Base-by-base conservation (phyloP, 495 filamentous ascomycete genomes). In the Aspergillus bridgeri region DNA sequence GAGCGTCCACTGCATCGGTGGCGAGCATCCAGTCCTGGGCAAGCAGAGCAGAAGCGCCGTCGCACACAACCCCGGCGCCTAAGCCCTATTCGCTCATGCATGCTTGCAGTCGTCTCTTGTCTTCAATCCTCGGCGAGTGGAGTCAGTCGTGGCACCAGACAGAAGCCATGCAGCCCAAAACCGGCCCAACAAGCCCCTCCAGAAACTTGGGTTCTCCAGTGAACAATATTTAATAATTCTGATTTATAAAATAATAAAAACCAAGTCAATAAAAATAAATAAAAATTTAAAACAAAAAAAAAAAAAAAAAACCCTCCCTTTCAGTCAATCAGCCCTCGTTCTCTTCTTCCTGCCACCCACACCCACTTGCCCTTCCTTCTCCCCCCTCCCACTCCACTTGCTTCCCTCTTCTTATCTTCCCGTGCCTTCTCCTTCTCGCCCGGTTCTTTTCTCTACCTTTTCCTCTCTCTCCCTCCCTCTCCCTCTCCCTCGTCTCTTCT, bases 91-190 rank as follows among this genome's bases (percentile, higher is more conserved):
- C 46, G 73, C 65, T 56, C 65, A 53, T 71, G 69, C 69, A 74
- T 73, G 66, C 71, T 70, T 66, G 57, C 65, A 53, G 70, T 68
- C 69, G 73, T 73, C 65, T 69, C 69, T 65, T 56, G 53, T n/a
- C 43, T 49, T 53, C 57, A 58, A 15, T 13, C 33, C 33, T 38
- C 24, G 27, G 5, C 9, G 19, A 58, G 60, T 69, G 70, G 67
- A 65, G 70, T 67, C 63, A 65, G 69, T 76, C 74, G 74, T 76
- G 74, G 74, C 74, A 76, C 72, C 74, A 76, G 71, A 68, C 65
- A 68, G 27, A 23, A 53, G 24, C 59, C 63, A 56, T 42, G 62
- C 60, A 64, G 60, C 61, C 71, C 64, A 69, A 74, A 74, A 53
- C 71, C 70, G 66, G 74, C 74, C 74, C 74, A 75, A 77, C 71